Evolutionary conservation across 2,329 filamentous ascomycete species (phyloP), one percentile per base, ranked within the genome.

Genomic region (Venturia effusa): DNA sequence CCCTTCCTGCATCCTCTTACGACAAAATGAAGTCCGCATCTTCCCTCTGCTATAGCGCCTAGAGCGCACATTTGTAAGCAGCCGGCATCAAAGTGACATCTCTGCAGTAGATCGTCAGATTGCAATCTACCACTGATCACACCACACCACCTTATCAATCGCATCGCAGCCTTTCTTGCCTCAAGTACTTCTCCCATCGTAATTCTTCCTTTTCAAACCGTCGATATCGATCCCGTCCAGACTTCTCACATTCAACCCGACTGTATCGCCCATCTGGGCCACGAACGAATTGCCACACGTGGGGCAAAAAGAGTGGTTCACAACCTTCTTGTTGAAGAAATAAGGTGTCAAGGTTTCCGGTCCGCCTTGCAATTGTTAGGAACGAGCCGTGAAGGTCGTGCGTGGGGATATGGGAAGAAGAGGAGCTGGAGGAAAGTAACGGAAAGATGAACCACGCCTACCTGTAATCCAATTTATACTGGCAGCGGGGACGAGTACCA

Each of bases 261-360:
- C 68, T 43, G 67, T 66, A 0, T 67, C 69, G 0, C 51, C 41
- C 34, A 30, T 24, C 6, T 41, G 24, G 8, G 67, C 67, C 63
- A 71, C 68, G 39, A 71, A 69, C 17, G 66, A 69, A 27, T 68
- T 69, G 8, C 72, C 73, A 61, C 73, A 74, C 0, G 67, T 69
- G 1, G 68, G 65, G 63, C 73, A 74, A 65, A 74, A 75, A 54
- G 68, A 69, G 61, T 72, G 71, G 15, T 61, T 66, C 15, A 71
- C 64, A 11, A 65, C 68, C 10, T 68, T 65, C 11, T 67, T 67
- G 24, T 64, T 68, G 61, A 74, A 75, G 0, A 65, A 67, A 55
- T 74, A 74, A 7, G 67, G 66, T 68, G 72, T 59, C 11, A 65
- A n/a, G 32, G 15, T 59, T 11, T 17, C 19, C 6, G 59, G 59